Conservation (phyloP, 441 rosid genomes). For the Populus hybrid region DNA sequence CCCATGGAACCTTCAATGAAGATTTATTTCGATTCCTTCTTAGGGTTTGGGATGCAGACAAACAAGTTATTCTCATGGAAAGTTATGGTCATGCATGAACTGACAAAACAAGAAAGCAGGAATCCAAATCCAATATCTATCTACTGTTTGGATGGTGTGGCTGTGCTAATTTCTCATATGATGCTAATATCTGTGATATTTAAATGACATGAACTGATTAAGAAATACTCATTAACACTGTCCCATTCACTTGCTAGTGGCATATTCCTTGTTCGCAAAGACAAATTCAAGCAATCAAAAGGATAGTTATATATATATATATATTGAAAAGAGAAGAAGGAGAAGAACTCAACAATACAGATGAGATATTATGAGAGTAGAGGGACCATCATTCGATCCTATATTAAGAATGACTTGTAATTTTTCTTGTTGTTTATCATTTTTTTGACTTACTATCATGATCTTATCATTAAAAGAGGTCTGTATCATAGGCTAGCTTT, state of each 20-base stretch:
- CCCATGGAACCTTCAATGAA: too few species aligned
- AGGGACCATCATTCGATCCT: too few species aligned
- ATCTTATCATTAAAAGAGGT: too few species aligned
- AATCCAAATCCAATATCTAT: not conserved
- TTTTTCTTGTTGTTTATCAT: too few species aligned
- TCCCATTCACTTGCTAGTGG: not conserved
- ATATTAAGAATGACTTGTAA: too few species aligned
- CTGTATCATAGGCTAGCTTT: too few species aligned
- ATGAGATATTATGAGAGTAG: too few species aligned
- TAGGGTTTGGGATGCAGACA: not conserved
- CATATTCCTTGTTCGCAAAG: not conserved
- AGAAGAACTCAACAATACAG: too few species aligned
- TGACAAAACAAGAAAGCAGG: not conserved
- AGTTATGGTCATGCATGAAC: not conserved
- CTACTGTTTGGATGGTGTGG: not conserved
- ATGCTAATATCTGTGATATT: not conserved
- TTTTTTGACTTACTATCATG: too few species aligned
- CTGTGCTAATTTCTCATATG: not conserved
- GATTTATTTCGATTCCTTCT: not conserved
- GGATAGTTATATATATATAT: not conserved
- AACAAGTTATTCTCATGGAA: not conserved
- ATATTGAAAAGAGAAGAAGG: too few species aligned
- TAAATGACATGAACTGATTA: not conserved
- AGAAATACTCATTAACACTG: not conserved
- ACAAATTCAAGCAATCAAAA: not conserved